Evolutionary conservation across 2,329 filamentous ascomycete genomes (phyloP).

Genomic region (Sclerotinia nivalis): DNA sequence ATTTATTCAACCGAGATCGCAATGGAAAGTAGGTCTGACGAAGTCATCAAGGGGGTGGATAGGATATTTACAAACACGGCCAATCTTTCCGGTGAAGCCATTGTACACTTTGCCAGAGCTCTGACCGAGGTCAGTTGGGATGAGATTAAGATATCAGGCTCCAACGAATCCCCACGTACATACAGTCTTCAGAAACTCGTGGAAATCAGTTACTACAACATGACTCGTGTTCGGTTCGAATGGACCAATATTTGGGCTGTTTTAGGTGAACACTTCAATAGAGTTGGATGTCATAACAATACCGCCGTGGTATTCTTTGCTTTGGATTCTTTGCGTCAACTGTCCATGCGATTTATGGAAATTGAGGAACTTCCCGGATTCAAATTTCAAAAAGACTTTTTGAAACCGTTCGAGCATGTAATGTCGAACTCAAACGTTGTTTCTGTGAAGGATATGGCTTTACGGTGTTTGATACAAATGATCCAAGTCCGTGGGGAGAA

Average conservation of each 20-base stretch:
- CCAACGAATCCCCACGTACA: constrained; percentile 91
- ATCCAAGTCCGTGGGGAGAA: constrained; percentile 96
- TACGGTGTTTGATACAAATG: constrained; percentile 97
- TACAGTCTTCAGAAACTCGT: constrained; percentile 98
- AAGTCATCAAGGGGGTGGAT: constrained; percentile 90
- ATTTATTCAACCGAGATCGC: constrained; percentile 75
- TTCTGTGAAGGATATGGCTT: constrained; percentile 94
- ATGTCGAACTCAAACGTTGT: constrained; percentile 90
- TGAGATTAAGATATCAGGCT: constrained; percentile 95
- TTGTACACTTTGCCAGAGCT: constrained; percentile 90
- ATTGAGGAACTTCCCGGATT: constrained; percentile 97
- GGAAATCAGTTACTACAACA: constrained; percentile 99
- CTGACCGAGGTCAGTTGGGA: constrained; percentile 98
- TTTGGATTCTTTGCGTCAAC: constrained; percentile 87
- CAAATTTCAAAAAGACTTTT: constrained; percentile 99
- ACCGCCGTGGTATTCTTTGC: constrained; percentile 97
- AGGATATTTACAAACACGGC: constrained; percentile 96
- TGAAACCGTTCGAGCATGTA: constrained; percentile 97
- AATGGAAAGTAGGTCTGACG: constrained; percentile 86
- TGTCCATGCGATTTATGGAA: constrained; percentile 99
- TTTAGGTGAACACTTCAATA: constrained; percentile 97
- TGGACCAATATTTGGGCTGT: constrained; percentile 98
- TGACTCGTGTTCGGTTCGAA: constrained; percentile 96
- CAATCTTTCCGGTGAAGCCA: constrained; percentile 88
- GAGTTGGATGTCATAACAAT: constrained; percentile 94